Base-by-base conservation (phyloP, 2,329 filamentous ascomycete species). In the Colletotrichum sojae region DNA sequence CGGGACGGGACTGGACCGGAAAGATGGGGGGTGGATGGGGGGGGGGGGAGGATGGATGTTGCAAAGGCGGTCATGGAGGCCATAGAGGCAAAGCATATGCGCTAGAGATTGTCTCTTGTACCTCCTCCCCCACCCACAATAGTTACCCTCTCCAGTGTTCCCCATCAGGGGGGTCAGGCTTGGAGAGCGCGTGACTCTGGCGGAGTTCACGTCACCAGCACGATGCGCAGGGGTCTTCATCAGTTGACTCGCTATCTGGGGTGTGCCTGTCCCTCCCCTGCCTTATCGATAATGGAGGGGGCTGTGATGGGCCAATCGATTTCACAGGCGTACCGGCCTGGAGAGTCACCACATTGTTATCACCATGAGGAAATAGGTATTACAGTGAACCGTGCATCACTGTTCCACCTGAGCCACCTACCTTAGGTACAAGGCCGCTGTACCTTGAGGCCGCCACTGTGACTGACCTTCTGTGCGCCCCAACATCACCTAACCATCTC, bases 121-220 rank as follows among this genome's bases (percentile, higher is more conserved):
- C 31, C 31, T 36, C 31, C 6, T 46, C 49, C 36, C 62, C 62
- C 61, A 51, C 66, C 52, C 62, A 55, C 55, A 54, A 39, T 49
- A n/a, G n/a, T n/a, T n/a, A 66, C 54, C 39, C 10, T 10, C 8
- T 36, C 8, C 10, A 36, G 31, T 36, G 31, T 36, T 36, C 31
- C 31, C 31, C 31, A 36, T 36, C 31, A 36, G 31, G 31, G 31
- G 31, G 31, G 31, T 43, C 48, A 36, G 51, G 43, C 62, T 69
- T 55, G 55, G 54, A 61, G 43, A 67, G 67, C 67, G 67, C 67
- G 67, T 69, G 67, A 69, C 67, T 69, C 43, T 67, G 51, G 62
- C 55, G 36, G 62, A 22, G 49, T 67, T 69, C 67, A 69, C 67
- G 67, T 69, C 67, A 69, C 67, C 67, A 16, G 46, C 67, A 60